phyloP scores from a whole-genome alignment of 164 flowering plant genomes.

The Amborella trichopoda region DNA sequence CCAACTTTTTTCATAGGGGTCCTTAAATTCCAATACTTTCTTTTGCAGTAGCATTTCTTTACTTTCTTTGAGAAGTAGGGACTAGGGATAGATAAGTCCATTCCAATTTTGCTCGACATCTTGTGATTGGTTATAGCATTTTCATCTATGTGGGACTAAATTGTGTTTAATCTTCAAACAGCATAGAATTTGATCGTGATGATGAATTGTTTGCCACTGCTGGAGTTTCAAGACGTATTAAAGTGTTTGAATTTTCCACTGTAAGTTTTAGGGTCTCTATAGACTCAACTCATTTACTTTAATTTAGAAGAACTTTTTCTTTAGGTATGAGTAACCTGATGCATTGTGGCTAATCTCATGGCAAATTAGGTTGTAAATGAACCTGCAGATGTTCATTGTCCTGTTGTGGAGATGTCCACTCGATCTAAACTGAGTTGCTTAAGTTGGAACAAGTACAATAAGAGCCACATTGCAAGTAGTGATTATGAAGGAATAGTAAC shows the following conservation, averaged over 20 bases:
- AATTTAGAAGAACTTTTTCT: too few species aligned
- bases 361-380: constrained; percentile 91
- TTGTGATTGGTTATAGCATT: not conserved
- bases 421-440: constrained; percentile 93
- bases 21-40: too few species aligned
- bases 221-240: constrained; percentile 92
- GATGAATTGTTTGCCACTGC: constrained; percentile 97
- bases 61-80: too few species aligned
- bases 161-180: constrained; percentile 25
- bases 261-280: constrained; percentile 28
- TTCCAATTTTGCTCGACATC: too few species aligned
- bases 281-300: too few species aligned
- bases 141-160: not conserved
- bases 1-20: too few species aligned
- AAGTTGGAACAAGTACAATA: constrained; percentile 88
- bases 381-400: constrained; percentile 71
- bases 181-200: constrained; percentile 97
- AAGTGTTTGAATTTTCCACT: constrained; percentile 85
- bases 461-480: constrained; percentile 82
- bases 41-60: too few species aligned
- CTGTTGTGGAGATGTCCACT: constrained; percentile 88
- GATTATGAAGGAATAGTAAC: constrained; percentile 97
- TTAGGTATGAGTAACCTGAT: too few species aligned
- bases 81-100: too few species aligned
- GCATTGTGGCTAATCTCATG: too few species aligned